These are phyloP conservation scores for Salix exigua DNA, from an alignment of 345 rosid species.

Conservation along the genomic window DNA sequence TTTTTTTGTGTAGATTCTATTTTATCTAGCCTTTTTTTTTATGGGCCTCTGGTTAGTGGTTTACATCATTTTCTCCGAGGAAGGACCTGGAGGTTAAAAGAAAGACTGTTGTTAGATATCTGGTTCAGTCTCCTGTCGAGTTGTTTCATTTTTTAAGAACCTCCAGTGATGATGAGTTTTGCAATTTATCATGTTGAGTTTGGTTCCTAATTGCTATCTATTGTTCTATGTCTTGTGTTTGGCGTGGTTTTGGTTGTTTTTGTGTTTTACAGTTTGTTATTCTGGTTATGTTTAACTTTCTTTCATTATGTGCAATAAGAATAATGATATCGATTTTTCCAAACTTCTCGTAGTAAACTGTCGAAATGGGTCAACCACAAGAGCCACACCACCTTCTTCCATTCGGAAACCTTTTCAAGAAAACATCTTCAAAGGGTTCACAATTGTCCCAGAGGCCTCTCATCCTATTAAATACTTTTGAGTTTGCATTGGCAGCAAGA, in stretches of 20 bases:
- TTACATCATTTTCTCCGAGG: not conserved
- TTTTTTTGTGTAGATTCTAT: not conserved
- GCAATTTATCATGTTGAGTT: not conserved
- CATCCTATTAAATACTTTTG: slow-evolving; percentile 50
- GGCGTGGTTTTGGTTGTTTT: not conserved
- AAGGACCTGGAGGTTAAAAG: not conserved
- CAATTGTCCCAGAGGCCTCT: slow-evolving; percentile 53
- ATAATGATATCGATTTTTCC: not conserved
- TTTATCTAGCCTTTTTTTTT: not conserved
- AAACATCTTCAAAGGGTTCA: slow-evolving; percentile 69
- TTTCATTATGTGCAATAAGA: not conserved
- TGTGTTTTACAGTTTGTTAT: not conserved
- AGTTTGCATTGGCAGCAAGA: slow-evolving; percentile 57
- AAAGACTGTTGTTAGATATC: not conserved
- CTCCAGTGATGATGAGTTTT: not conserved
- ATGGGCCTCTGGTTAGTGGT: not conserved
- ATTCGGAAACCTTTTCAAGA: slow-evolving; percentile 84
- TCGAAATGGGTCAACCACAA: slow-evolving; percentile 74
- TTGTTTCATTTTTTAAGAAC: not conserved
- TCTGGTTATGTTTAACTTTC: not conserved
- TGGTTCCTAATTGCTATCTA: not conserved
- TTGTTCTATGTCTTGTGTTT: not conserved
- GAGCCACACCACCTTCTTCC: slow-evolving; percentile 67
- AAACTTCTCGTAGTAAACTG: slow-evolving; percentile 30
- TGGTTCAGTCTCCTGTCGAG: not conserved